A percentile compares a stretch with the other conserved stretches of the same genome.
phyloP scores from a whole-genome alignment of 2,329 filamentous ascomycete species.

The Simplicillium aogashimaense region DNA sequence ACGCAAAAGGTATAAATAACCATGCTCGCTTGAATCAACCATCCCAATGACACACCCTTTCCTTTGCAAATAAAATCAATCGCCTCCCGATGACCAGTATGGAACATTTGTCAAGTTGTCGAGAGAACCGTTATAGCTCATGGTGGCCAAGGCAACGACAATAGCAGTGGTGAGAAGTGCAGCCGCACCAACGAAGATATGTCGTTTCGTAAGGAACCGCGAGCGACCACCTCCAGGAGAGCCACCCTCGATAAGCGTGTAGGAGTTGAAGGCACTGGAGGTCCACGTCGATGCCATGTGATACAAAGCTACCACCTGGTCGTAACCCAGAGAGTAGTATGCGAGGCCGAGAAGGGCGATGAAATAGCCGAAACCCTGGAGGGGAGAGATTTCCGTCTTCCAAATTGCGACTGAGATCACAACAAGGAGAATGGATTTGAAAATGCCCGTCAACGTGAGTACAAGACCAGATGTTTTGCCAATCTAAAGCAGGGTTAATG shows the following conservation, averaged over 20 bases:
- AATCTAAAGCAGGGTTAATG: slow-evolving; percentile 43
- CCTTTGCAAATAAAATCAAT: too few species aligned
- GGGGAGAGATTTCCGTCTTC: slow-evolving; percentile 57
- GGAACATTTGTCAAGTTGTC: too few species aligned
- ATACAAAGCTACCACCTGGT: slow-evolving; percentile 18
- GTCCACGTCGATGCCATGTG: slow-evolving; percentile 14
- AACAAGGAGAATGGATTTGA: slow-evolving; percentile 82
- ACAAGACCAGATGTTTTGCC: slow-evolving; percentile 81
- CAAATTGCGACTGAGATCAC: slow-evolving; percentile 68
- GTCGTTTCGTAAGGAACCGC: slow-evolving; percentile 6
- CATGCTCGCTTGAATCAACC: too few species aligned
- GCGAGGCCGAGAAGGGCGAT: slow-evolving; percentile 49
- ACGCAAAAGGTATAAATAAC: too few species aligned
- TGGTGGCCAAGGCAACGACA: slow-evolving; percentile 9
- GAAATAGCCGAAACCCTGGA: slow-evolving; percentile 71
- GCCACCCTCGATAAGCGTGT: slow-evolving; percentile 6
- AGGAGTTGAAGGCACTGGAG: slow-evolving; percentile 11
- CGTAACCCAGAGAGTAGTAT: slow-evolving; percentile 36
- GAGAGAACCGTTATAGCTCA: neutral
- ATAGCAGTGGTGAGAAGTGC: slow-evolving; percentile 3
- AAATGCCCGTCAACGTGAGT: slow-evolving; percentile 75
- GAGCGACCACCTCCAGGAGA: slow-evolving; percentile 8
- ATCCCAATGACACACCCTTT: too few species aligned
- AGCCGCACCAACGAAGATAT: slow-evolving; percentile 10
- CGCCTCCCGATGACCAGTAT: too few species aligned